These are phyloP conservation scores for Apiospora kogelbergensis DNA, from an alignment of 2,329 filamentous ascomycete genomes.

Conservation along the genomic window DNA sequence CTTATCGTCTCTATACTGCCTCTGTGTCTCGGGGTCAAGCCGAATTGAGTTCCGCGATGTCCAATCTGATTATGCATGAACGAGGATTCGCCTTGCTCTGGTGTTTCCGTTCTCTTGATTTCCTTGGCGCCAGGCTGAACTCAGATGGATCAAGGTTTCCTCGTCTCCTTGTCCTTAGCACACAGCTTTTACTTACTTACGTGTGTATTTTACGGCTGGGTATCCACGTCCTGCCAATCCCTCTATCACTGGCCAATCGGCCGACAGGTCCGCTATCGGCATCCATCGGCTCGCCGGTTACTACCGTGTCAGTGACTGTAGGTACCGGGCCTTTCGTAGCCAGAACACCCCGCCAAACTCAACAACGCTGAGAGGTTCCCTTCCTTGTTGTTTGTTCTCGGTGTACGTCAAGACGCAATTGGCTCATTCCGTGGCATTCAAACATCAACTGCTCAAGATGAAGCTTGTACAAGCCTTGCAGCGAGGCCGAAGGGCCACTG, in stretches of 20 bases:
- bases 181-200: too few species aligned
- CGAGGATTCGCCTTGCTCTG: background rate
- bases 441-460: constrained; percentile 23
- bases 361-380: background rate
- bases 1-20: background rate
- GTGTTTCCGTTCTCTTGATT: background rate
- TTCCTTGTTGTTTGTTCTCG: background rate
- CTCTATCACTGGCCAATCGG: constrained; percentile 5
- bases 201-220: background rate
- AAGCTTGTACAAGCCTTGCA: constrained; percentile 21
- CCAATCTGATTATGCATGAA: background rate
- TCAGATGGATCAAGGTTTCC: background rate
- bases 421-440: too few species aligned
- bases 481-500: constrained; percentile 21
- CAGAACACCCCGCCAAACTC: background rate
- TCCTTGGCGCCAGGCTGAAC: background rate
- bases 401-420: background rate
- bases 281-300: constrained; percentile 4
- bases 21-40: background rate
- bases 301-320: background rate
- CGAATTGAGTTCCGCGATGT: constrained; percentile 1
- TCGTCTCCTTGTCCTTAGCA: background rate
- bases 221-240: background rate
- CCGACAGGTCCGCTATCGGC: constrained; percentile 10
- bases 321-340: background rate